Conservation (phyloP, 495 filamentous ascomycete species). For the Penicillium simplicissimum region DNA sequence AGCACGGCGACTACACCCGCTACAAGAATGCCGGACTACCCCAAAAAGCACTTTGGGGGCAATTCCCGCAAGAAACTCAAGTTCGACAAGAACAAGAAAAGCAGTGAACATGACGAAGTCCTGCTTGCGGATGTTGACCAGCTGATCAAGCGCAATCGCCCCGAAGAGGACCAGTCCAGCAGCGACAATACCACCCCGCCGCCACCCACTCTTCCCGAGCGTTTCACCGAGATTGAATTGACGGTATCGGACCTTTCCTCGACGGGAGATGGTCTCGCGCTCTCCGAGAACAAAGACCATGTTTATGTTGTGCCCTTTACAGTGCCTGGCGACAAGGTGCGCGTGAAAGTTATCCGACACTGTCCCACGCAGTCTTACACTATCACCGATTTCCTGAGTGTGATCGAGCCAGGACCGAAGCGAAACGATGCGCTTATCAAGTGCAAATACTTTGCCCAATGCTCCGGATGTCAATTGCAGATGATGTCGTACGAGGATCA, state of each 20-base stretch:
- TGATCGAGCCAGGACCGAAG: constrained; percentile 68
- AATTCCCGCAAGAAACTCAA: constrained; percentile 59
- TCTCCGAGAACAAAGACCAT: constrained; percentile 61
- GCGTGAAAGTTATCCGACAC: constrained; percentile 76
- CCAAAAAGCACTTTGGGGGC: constrained; percentile 30
- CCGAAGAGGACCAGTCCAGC: constrained; percentile 30
- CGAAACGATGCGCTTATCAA: constrained; percentile 74
- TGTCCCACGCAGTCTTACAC: constrained; percentile 60
- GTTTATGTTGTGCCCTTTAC: constrained; percentile 90
- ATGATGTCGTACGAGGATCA: constrained; percentile 91
- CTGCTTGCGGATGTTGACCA: constrained; percentile 67
- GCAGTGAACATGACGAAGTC: constrained; percentile 64
- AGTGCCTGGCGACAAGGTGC: constrained; percentile 78
- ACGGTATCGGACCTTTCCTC: constrained; percentile 75
- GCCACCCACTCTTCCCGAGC: constrained; percentile 56
- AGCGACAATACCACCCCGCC: constrained; percentile 23
- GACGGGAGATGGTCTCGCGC: constrained; percentile 84
- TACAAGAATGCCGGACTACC: constrained; percentile 33
- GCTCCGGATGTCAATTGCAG: constrained; percentile 94
- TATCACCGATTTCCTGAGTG: constrained; percentile 76
- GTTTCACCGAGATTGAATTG: constrained; percentile 75
- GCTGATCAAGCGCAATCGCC: constrained; percentile 56
- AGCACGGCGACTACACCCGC: constrained; percentile 24
- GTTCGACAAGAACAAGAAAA: constrained; percentile 40
- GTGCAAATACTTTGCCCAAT: constrained; percentile 84